Conservation (phyloP, 129 eudicot species). For the Pittosporum tobira region DNA sequence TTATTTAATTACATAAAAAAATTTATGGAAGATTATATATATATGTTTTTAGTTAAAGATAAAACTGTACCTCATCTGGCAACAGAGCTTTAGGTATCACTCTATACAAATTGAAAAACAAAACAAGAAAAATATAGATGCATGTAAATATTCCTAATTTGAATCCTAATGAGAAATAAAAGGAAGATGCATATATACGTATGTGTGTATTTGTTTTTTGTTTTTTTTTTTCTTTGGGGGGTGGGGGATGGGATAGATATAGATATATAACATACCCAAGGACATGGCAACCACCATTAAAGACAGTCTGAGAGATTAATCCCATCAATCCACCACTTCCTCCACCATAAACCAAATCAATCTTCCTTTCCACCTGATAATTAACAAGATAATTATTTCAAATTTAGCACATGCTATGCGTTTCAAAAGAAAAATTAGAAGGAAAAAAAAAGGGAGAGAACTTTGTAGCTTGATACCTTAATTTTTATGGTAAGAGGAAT, state of each 20-base stretch:
- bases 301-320: conserved; percentile 50
- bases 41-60: background rate
- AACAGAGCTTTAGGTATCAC: conserved; percentile 61
- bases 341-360: conserved; percentile 75
- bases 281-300: conserved; percentile 63
- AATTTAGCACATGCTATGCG: background rate
- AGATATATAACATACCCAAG: conserved; percentile 41
- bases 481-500: background rate
- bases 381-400: background rate
- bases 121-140: background rate
- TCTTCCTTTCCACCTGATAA: conserved; percentile 48
- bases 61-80: conserved; percentile 45
- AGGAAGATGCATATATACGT: background rate
- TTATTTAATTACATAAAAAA: too few species aligned
- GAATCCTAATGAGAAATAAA: background rate
- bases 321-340: conserved; percentile 79
- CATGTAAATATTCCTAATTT: background rate
- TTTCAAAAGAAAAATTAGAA: background rate
- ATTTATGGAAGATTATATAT: too few species aligned
- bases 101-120: conserved; percentile 20
- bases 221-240: too few species aligned
- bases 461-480: background rate
- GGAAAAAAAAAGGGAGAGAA: background rate
- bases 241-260: too few species aligned
- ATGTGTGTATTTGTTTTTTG: too few species aligned